Evolutionary conservation across 768 basidiomycete species (phyloP).

Genomic region (Boletus sensibilis): DNA sequence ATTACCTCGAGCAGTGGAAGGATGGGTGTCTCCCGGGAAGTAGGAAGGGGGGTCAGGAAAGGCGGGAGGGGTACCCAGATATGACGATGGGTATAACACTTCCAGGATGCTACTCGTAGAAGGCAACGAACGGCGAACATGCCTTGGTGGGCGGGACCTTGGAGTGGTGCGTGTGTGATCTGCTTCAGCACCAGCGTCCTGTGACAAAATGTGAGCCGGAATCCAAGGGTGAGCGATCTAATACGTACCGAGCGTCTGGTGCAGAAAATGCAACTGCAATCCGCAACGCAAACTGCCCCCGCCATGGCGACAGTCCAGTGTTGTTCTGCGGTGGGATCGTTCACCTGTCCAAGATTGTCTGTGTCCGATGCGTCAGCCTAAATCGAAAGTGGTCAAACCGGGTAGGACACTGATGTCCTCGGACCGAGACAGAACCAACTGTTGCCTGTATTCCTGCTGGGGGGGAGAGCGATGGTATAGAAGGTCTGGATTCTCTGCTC

Average conservation of each 20-base stretch:
- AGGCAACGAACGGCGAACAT: constrained; percentile 13
- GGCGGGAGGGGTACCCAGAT: constrained; percentile 9
- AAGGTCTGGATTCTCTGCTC: background rate
- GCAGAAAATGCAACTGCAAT: constrained; percentile 14
- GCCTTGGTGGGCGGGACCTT: constrained; percentile 6
- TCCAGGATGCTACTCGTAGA: constrained; percentile 24
- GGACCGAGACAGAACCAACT: constrained; percentile 2
- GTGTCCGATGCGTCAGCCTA: constrained; percentile 1
- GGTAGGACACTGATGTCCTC: background rate
- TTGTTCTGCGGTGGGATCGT: constrained; percentile 1
- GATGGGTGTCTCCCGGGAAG: background rate
- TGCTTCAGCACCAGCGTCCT: constrained; percentile 7
- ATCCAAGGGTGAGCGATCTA: background rate
- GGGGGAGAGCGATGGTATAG: background rate
- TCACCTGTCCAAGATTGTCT: background rate
- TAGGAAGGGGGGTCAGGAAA: constrained; percentile 24
- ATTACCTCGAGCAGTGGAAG: background rate
- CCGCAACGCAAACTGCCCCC: constrained; percentile 1
- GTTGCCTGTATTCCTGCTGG: background rate
- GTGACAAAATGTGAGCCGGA: constrained; percentile 3
- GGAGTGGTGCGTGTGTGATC: background rate
- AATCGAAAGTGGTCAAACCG: background rate
- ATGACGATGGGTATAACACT: constrained; percentile 25
- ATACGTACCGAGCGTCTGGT: constrained; percentile 4
- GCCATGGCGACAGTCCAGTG: constrained; percentile 17